These are phyloP conservation scores for Luffa acutangula DNA, from an alignment of 306 rosid genomes.

Conservation along the genomic window DNA sequence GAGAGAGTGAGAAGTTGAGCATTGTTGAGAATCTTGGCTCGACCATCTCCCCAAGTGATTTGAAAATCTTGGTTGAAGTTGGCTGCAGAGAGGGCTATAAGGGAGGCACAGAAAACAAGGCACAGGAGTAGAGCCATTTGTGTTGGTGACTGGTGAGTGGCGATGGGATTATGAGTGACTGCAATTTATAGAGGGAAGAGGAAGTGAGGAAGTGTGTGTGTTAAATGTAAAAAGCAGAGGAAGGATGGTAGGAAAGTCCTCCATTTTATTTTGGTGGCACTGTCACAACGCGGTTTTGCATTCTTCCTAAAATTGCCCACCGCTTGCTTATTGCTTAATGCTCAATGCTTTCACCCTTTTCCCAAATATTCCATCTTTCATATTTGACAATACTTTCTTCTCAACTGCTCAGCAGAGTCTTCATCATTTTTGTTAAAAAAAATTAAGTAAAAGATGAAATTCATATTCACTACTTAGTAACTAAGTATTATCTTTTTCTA, in stretches of 20 bases:
- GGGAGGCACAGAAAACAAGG: background rate
- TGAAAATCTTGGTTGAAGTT: constrained; percentile 40
- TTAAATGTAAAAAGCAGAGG: background rate
- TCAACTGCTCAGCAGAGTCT: too few species aligned
- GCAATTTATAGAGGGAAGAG: background rate
- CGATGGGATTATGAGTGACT: background rate
- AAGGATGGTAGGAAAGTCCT: background rate
- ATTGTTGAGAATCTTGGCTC: constrained; percentile 49
- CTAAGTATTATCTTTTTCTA: too few species aligned
- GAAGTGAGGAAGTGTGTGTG: background rate
- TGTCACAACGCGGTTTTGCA: background rate
- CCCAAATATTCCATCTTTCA: background rate
- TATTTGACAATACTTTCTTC: too few species aligned
- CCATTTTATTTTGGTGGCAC: background rate
- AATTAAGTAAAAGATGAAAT: too few species aligned
- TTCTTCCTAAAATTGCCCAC: background rate
- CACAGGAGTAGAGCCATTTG: background rate
- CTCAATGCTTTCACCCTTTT: too few species aligned
- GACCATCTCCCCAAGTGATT: constrained; percentile 60
- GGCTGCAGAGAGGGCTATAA: constrained; percentile 13
- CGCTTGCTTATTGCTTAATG: background rate
- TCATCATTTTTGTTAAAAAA: too few species aligned
- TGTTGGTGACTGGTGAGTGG: background rate
- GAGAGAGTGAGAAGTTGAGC: constrained; percentile 45
- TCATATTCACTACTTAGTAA: too few species aligned